Percentiles rank a stretch among this genome's conserved stretches.
These are phyloP conservation scores for Hirschfeldia incana DNA, from an alignment of 345 rosid genomes.

Conservation along the genomic window DNA sequence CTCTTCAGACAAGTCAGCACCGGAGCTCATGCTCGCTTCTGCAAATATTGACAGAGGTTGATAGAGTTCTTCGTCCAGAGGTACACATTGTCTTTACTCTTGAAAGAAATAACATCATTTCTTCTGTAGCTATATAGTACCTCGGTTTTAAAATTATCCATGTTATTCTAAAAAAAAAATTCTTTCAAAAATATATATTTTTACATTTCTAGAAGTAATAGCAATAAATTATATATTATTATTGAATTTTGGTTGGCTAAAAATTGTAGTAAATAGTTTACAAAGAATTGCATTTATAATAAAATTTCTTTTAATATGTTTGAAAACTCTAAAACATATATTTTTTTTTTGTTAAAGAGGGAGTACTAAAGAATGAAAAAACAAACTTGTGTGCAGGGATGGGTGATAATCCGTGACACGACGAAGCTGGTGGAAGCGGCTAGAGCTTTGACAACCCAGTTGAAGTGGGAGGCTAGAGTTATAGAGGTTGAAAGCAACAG, in stretches of 20 bases:
- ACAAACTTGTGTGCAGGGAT: conserved; percentile 59
- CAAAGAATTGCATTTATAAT: too few species aligned
- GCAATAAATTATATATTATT: too few species aligned
- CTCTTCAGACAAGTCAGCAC: conserved; percentile 55
- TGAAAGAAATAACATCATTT: not conserved
- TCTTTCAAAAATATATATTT: too few species aligned
- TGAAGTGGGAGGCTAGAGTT: conserved; percentile 98
- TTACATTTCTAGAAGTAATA: too few species aligned
- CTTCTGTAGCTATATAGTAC: not conserved
- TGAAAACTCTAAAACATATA: too few species aligned
- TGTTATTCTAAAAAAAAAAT: too few species aligned
- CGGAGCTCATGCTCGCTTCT: conserved; percentile 51
- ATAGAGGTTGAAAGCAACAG: conserved; percentile 80
- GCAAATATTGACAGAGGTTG: conserved; percentile 76
- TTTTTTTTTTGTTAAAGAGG: not conserved
- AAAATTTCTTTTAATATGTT: too few species aligned
- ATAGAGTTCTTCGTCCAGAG: conserved; percentile 97
- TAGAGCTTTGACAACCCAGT: conserved; percentile 60
- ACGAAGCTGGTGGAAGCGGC: conserved; percentile 69
- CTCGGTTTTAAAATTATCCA: not conserved
- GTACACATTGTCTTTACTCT: conserved; percentile 41
- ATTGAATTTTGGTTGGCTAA: not conserved
- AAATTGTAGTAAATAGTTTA: not conserved
- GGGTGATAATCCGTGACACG: conserved; percentile 88
- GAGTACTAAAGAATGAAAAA: not conserved